A percentile compares a stretch with the other conserved stretches of the same genome.
These are phyloP conservation scores for Gnomoniopsis sp. DNA, from an alignment of 2,329 filamentous ascomycete species.

Conservation along the genomic window DNA sequence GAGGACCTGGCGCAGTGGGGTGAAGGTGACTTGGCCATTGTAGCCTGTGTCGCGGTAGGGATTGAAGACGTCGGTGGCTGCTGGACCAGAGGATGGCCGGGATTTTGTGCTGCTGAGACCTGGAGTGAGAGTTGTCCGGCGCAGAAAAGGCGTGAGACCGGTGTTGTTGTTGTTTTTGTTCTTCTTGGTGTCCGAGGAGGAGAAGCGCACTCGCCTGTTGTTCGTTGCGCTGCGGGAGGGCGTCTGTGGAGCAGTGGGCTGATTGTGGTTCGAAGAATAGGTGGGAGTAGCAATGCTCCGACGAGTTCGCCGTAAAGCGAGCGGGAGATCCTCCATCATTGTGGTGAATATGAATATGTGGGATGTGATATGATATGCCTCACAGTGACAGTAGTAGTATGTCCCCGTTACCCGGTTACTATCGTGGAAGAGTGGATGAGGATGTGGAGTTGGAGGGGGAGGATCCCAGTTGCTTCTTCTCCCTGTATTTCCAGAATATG, in stretches of 20 bases:
- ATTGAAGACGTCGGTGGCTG: slow-evolving; percentile 18
- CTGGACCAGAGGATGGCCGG: slow-evolving; percentile 45
- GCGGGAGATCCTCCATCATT: slow-evolving; percentile 45
- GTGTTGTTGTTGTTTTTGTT: slow-evolving; percentile 32
- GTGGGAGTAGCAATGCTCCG: slow-evolving; percentile 34
- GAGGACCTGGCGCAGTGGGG: slow-evolving; percentile 51
- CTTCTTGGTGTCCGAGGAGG: slow-evolving; percentile 44
- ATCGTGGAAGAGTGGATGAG: too few species aligned
- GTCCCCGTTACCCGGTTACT: too few species aligned
- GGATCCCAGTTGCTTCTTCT: not conserved
- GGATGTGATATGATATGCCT: not conserved
- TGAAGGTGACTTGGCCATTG: slow-evolving; percentile 41
- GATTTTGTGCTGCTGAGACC: slow-evolving; percentile 26
- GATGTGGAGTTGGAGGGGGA: not conserved
- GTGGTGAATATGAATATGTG: not conserved
- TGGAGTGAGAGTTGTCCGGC: slow-evolving; percentile 42
- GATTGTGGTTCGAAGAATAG: slow-evolving; percentile 13
- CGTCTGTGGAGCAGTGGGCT: slow-evolving; percentile 20
- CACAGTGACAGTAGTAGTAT: too few species aligned
- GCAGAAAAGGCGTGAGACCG: slow-evolving; percentile 57
- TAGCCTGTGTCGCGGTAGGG: slow-evolving; percentile 21
- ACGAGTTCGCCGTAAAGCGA: slow-evolving; percentile 53
- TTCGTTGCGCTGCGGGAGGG: slow-evolving; percentile 23
- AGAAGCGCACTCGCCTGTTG: slow-evolving; percentile 56
- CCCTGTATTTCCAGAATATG: not conserved